Base-by-base conservation (phyloP, 805 yeast species). In the Zygosaccharomyces rouxii region DNA sequence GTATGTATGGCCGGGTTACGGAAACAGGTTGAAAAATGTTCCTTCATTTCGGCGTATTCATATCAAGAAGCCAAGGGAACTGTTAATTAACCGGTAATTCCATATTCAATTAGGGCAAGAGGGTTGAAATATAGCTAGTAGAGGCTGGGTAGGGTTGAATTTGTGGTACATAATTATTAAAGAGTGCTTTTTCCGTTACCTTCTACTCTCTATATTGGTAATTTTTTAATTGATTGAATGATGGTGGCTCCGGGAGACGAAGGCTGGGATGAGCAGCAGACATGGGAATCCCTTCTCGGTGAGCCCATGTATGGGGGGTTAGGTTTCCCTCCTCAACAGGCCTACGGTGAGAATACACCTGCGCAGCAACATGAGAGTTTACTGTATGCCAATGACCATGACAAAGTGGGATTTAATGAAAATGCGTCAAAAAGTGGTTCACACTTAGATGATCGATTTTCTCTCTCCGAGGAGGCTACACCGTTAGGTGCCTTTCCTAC, bases 351-450 rank as follows among this genome's bases (percentile, higher is more conserved):
- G 7, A 44, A 42, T 44, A 54, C 56, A 3, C 64, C 64, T 3
- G 63, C 64, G 6, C 52, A 52, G 35, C 62, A 58, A 41, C 64
- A 60, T 23, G 64, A 60, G 44, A 54, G 50, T 39, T 31, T 60
- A 7, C 42, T 51, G 5, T 54, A 55, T 31, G 47, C 52, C 49
- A 51, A 39, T 19, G 41, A 44, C 7, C 42, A 43, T 26, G 48
- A 41, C 18, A 41, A 41, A 23, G 18, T 29, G 25, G 19, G 4
- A 16, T 18, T 14, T 7, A 29, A 14, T 13, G 29, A 38, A 16
- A 25, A 38, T 5, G 19, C 26, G 7, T 41, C 44, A 6, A 30
- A 16, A 29, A 41, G 28, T 23, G 35, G 28, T 4, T 41, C 44
- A 41, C 44, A 41, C 22, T 16, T 41, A 22, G 30, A 22, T 19